Base-by-base conservation (phyloP, 805 yeast species). In the Martiniozyma abietophila region DNA sequence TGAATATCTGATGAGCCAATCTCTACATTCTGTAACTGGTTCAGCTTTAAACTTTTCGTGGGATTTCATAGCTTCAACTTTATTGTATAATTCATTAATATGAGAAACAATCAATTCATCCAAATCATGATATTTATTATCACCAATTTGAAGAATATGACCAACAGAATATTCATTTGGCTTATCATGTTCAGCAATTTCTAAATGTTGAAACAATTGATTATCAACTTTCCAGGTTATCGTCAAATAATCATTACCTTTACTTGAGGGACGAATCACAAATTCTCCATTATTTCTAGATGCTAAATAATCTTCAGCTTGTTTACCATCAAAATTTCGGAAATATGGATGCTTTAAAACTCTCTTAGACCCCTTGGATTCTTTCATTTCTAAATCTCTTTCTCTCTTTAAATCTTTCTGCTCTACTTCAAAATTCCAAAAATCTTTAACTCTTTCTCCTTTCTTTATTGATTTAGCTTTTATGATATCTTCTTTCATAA, bases 181-280 rank as follows among this genome's bases (percentile, higher is more conserved):
- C 49, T 76, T 75, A 29, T 69, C 76, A 30, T 70, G 68, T 58
- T 92, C 97, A 42, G 76, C 65, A 29, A 92, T 81, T 47, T 86
- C 92, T 43, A 92, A 64, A 54, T 92, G 97, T 55, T 92, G 97
- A 61, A 80, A 92, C 42, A 89, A 61, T 53, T 79, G 81, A 52
- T 83, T 89, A 40, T 83, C 92, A 29, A 92, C 88, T 55, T 92
- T 92, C 96, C 97, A 92, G 0, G 99, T 89, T 27, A 89, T 78
- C 3, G 95, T 86, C 46, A 92, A 67, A 56, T 78, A 96, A 43
- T 84, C 82, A 30, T 72, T 67, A 27, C 98, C 98, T 42, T 78
- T 75, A 8, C 95, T 84, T 0, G 96, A 85, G 14, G 97, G 99
- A 46, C 99, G 73, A 36, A 92, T 81, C 15, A 92, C 95, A 59